Evolutionary conservation across 176 grass and related monocot genomes (phyloP).

Genomic region (Triticum aestivum): DNA sequence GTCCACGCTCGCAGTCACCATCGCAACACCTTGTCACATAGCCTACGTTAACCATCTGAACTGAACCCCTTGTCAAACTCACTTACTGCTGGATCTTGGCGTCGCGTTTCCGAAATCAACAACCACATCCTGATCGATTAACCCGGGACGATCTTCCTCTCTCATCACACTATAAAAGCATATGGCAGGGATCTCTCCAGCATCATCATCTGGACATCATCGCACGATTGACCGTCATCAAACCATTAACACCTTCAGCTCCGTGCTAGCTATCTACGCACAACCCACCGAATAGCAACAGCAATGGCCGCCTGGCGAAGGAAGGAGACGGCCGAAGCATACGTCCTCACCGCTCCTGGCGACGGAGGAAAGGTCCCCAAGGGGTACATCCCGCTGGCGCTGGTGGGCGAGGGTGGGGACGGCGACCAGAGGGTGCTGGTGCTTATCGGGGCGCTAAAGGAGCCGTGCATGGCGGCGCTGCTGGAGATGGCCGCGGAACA

Average conservation of each 20-base stretch:
- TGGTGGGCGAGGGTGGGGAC: not conserved
- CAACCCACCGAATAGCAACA: not conserved
- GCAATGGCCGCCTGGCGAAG: not conserved
- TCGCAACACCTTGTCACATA: not conserved
- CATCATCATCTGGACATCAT: no score
- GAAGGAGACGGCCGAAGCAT: not conserved
- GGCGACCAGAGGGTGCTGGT: constrained; percentile 47
- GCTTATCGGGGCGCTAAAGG: constrained; percentile 10
- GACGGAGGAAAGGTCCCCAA: not conserved
- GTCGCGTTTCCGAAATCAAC: no score
- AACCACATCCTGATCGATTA: no score
- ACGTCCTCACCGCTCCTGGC: not conserved
- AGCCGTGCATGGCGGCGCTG: not conserved
- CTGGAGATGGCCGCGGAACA: constrained; percentile 44
- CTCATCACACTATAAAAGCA: not conserved
- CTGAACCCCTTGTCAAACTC: not conserved
- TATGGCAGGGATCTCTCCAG: not conserved
- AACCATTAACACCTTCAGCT: no score
- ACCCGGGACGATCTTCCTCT: no score
- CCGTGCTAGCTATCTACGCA: not conserved
- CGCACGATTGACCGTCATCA: no score
- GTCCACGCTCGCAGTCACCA: not conserved
- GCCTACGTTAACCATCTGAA: not conserved
- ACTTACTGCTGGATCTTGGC: no score
- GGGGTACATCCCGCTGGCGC: constrained; percentile 52